Evolutionary conservation across 495 filamentous ascomycete species (phyloP).

Genomic region (Penicillium arizonense): DNA sequence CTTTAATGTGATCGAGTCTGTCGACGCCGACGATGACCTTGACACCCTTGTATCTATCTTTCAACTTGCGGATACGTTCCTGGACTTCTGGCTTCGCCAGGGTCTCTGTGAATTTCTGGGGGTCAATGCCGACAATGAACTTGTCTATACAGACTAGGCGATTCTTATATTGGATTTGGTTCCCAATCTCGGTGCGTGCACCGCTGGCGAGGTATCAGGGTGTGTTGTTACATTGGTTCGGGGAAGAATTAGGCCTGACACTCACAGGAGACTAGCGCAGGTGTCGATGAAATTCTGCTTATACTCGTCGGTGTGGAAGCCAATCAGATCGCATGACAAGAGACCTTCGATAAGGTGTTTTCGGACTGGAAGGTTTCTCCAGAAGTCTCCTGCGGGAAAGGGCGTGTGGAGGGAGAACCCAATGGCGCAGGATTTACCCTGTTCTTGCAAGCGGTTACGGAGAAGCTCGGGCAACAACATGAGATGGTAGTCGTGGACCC

Average conservation of each 20-base stretch:
- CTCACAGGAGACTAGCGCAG: constrained; percentile 77
- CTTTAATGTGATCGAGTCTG: constrained; percentile 93
- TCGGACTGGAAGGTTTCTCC: constrained; percentile 83
- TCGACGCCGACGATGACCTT: constrained; percentile 94
- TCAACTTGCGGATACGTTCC: constrained; percentile 71
- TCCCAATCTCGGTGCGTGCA: constrained; percentile 39
- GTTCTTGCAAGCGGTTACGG: constrained; percentile 68
- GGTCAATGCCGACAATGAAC: constrained; percentile 92
- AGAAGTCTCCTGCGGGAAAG: constrained; percentile 90
- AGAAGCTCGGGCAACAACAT: constrained; percentile 89
- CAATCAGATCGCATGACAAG: constrained; percentile 81
- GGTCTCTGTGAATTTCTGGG: constrained; percentile 81
- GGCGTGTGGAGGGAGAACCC: constrained; percentile 95
- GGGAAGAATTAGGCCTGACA: constrained; percentile 55
- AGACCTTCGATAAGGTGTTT: constrained; percentile 78
- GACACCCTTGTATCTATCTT: constrained; percentile 79
- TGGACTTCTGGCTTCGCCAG: constrained; percentile 71
- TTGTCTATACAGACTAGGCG: constrained; percentile 72
- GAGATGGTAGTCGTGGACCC: constrained; percentile 96
- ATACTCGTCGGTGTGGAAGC: constrained; percentile 96
- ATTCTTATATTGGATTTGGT: constrained; percentile 74
- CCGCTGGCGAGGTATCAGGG: constrained; percentile 10
- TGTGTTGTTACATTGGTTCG: background rate
- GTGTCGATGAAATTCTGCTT: constrained; percentile 84
- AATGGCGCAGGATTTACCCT: constrained; percentile 75